phyloP scores from a whole-genome alignment of 495 filamentous ascomycete genomes.

The Podospora appendiculata region DNA sequence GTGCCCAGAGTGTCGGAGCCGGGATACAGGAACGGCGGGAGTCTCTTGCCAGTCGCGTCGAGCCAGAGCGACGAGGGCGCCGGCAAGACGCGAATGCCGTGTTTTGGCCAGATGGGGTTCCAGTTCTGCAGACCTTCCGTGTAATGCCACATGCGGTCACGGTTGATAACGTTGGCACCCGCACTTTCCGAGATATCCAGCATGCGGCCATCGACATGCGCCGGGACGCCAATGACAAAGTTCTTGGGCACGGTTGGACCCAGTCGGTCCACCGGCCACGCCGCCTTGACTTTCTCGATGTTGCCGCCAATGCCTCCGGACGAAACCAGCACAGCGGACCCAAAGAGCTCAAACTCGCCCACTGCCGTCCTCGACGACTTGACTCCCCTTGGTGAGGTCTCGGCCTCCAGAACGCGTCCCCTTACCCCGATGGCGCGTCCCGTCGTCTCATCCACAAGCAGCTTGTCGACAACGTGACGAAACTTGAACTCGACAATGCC shows the following conservation, averaged over 20 bases:
- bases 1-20: conserved; percentile 44
- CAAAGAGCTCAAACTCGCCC: conserved; percentile 36
- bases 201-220: conserved; percentile 46
- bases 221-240: conserved; percentile 45
- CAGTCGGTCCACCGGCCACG: conserved; percentile 39
- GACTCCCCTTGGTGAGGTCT: conserved; percentile 33
- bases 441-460: conserved; percentile 34
- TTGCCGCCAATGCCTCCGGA: conserved; percentile 45
- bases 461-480: conserved; percentile 40
- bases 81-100: conserved; percentile 44
- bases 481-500: conserved; percentile 42
- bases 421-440: conserved; percentile 39
- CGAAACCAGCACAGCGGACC: conserved; percentile 36
- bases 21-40: conserved; percentile 41
- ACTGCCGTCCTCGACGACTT: conserved; percentile 31
- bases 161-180: conserved; percentile 41
- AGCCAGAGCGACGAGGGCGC: conserved; percentile 47
- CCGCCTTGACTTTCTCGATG: conserved; percentile 40
- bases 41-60: conserved; percentile 41
- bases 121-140: conserved; percentile 47
- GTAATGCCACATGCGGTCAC: conserved; percentile 49
- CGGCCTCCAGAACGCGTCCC: conserved; percentile 37
- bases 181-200: conserved; percentile 37
- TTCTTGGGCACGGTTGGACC: conserved; percentile 37
- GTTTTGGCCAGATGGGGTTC: conserved; percentile 43